These are phyloP conservation scores for Aschersonia sp. DNA, from an alignment of 2,329 filamentous ascomycete species.

Conservation along the genomic window DNA sequence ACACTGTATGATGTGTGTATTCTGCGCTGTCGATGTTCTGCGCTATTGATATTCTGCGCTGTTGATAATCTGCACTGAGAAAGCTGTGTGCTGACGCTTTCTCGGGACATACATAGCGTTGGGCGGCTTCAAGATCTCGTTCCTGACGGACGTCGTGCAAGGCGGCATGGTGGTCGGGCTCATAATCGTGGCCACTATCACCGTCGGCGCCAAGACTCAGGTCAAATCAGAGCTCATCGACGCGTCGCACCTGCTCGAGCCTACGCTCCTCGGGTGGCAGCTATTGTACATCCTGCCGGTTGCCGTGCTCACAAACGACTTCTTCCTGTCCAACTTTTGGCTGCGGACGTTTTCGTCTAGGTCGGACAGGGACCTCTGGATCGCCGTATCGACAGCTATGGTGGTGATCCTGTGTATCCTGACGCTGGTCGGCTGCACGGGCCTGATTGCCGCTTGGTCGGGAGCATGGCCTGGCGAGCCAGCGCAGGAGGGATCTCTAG, in stretches of 20 bases:
- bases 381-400: slow-evolving; percentile 57
- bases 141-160: slow-evolving; percentile 72
- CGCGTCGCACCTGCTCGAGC: slow-evolving; percentile 51
- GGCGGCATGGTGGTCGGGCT: slow-evolving; percentile 63
- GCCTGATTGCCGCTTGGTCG: slow-evolving; percentile 66
- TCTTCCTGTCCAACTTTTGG: slow-evolving; percentile 78
- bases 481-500: slow-evolving; percentile 43
- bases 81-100: too few species aligned
- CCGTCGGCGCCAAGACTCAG: slow-evolving; percentile 61
- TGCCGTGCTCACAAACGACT: slow-evolving; percentile 70
- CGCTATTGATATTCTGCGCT: too few species aligned
- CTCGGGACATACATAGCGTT: slow-evolving; percentile 33
- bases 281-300: slow-evolving; percentile 73
- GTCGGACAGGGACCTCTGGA: slow-evolving; percentile 63
- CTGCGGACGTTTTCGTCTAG: slow-evolving; percentile 68
- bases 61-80: too few species aligned
- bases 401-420: slow-evolving; percentile 53
- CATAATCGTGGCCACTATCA: slow-evolving; percentile 61
- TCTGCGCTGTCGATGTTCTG: too few species aligned
- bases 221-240: slow-evolving; percentile 56
- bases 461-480: slow-evolving; percentile 53
- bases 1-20: too few species aligned
- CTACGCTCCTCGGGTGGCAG: slow-evolving; percentile 67
- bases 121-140: slow-evolving; percentile 72
- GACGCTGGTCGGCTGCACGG: slow-evolving; percentile 56